Conservation (phyloP, 1,284 basidiomycete genomes). For the Sanghuangporus weigelae region DNA sequence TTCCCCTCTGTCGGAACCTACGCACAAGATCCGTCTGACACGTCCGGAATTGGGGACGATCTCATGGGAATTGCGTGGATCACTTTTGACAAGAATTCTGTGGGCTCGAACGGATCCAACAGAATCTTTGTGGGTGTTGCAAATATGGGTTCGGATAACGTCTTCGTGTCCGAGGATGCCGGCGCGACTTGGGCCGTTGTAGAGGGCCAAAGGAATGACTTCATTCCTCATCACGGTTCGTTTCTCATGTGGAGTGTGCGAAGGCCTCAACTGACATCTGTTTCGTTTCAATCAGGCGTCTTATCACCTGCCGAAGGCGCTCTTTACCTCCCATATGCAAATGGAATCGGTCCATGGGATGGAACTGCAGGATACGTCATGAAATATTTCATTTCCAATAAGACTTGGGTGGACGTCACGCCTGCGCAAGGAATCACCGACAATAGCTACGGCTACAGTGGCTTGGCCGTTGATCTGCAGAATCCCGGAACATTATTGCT, state of each 20-base stretch:
- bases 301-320: slow-evolving; percentile 19
- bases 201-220: slow-evolving; percentile 22
- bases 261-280: not conserved
- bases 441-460: slow-evolving; percentile 23
- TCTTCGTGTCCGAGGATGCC: slow-evolving; percentile 21
- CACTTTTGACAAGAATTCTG: slow-evolving; percentile 20
- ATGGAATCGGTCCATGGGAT: slow-evolving; percentile 21
- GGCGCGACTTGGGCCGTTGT: slow-evolving; percentile 23
- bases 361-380: slow-evolving; percentile 17
- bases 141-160: slow-evolving; percentile 20
- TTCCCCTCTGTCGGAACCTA: slow-evolving; percentile 20
- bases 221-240: slow-evolving; percentile 23
- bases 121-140: slow-evolving; percentile 26
- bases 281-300: slow-evolving; percentile 4
- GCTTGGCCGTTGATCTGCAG: slow-evolving; percentile 22
- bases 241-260: not conserved
- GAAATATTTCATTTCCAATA: slow-evolving; percentile 18
- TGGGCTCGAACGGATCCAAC: slow-evolving; percentile 19
- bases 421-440: slow-evolving; percentile 21
- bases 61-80: slow-evolving; percentile 23
- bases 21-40: slow-evolving; percentile 11
- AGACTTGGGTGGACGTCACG: slow-evolving; percentile 19
- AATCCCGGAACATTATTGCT: slow-evolving; percentile 25
- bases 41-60: slow-evolving; percentile 19
- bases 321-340: slow-evolving; percentile 23